phyloP scores from a whole-genome alignment of 371 early-diverging fungal species.

The Saksenaea vasiformis region DNA sequence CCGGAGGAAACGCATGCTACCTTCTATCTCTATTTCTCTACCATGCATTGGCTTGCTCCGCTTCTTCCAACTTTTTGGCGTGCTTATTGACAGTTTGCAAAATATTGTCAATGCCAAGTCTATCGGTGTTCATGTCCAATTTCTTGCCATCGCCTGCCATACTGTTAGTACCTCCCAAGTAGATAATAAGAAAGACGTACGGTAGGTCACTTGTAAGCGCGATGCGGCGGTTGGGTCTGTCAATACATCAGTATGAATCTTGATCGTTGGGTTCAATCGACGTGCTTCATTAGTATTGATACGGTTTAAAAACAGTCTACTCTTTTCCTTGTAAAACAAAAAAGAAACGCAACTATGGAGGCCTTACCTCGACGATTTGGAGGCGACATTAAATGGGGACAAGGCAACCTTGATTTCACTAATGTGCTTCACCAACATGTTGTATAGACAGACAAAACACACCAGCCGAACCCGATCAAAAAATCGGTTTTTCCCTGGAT shows the following conservation, averaged over 20 bases:
- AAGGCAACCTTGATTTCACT: conserved; percentile 50
- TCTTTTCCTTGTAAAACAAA: background rate
- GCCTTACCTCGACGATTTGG: conserved; percentile 49
- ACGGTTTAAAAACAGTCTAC: conserved; percentile 61
- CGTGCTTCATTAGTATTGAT: conserved; percentile 55
- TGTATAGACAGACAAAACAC: too few relatives aligned
- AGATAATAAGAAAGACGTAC: conserved; percentile 32
- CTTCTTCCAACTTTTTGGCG: conserved; percentile 62
- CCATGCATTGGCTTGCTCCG: conserved; percentile 59
- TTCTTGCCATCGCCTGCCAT: conserved; percentile 58
- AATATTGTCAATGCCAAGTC: conserved; percentile 55
- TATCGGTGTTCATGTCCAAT: conserved; percentile 50
- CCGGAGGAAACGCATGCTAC: background rate
- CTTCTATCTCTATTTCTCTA: conserved; percentile 16
- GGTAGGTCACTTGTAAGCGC: conserved; percentile 52
- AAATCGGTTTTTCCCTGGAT: background rate
- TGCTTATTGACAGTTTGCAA: conserved; percentile 58
- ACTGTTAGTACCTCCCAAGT: background rate
- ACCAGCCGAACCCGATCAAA: too few relatives aligned
- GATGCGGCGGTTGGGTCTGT: conserved; percentile 52
- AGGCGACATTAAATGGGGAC: conserved; percentile 46
- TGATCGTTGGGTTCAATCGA: conserved; percentile 56
- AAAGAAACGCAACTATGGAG: background rate
- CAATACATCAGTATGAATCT: conserved; percentile 51
- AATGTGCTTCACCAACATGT: conserved; percentile 50